A percentile compares a stretch with the other conserved stretches of the same genome.
Conservation (phyloP, 129 eudicot species). For the Chrysanthemum lavandulifolium region DNA sequence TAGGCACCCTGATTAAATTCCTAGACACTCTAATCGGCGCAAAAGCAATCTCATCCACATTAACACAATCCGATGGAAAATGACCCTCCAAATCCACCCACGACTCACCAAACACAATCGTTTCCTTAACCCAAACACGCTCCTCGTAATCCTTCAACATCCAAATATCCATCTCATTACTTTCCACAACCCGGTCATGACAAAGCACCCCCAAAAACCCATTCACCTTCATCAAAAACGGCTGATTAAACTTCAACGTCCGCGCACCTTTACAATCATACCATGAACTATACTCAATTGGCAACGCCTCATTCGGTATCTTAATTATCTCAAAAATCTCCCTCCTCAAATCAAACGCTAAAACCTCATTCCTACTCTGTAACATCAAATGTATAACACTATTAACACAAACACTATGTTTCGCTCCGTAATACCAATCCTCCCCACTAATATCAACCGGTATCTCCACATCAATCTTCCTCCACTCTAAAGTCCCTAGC, state of each 20-base stretch:
- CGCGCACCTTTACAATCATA: not conserved
- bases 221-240: not conserved
- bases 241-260: not conserved
- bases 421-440: not conserved
- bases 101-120: not conserved
- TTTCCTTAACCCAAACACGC: slow-evolving; percentile 8
- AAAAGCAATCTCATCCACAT: not conserved
- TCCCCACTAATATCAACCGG: not conserved
- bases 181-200: not conserved
- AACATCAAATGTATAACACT: not conserved
- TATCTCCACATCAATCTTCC: not conserved
- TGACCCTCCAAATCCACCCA: not conserved
- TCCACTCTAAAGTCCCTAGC: too few species aligned
- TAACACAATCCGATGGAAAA: not conserved
- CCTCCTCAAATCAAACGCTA: slow-evolving; percentile 3
- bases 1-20: not conserved
- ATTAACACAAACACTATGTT: not conserved
- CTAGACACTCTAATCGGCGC: not conserved
- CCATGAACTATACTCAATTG: not conserved
- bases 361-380: not conserved
- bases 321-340: not conserved
- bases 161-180: not conserved
- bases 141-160: not conserved
- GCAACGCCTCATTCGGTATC: not conserved
- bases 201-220: not conserved